These are phyloP conservation scores for Colletotrichum phormii DNA, from an alignment of 2,329 filamentous ascomycete genomes.

Conservation along the genomic window DNA sequence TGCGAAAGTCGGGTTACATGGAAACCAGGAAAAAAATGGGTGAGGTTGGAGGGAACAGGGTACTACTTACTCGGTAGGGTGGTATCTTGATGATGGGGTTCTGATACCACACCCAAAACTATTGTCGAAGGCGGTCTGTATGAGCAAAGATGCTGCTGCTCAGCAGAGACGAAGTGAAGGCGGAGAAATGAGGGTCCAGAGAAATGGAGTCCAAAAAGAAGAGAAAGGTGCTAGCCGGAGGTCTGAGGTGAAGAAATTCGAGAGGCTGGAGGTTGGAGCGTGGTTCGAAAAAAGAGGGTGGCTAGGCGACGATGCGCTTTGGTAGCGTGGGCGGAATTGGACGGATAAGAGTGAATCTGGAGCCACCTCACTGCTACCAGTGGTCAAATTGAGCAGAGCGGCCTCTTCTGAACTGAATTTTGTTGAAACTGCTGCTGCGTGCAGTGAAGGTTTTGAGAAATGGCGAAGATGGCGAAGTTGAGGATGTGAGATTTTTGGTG, in stretches of 20 bases:
- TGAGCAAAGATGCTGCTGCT: slow-evolving; percentile 21
- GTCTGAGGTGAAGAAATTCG: slow-evolving; percentile 27
- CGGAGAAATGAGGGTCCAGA: slow-evolving; percentile 4
- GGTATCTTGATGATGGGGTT: slow-evolving; percentile 29
- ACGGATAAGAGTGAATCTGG: slow-evolving; percentile 8
- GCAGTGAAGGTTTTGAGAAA: background rate
- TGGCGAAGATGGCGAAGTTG: background rate
- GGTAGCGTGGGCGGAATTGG: slow-evolving; percentile 20
- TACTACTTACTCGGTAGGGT: slow-evolving; percentile 28
- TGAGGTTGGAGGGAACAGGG: slow-evolving; percentile 35
- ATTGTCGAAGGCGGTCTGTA: slow-evolving; percentile 33
- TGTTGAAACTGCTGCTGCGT: background rate
- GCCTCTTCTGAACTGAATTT: background rate
- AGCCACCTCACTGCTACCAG: background rate
- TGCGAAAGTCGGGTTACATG: slow-evolving; percentile 10
- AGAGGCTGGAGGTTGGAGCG: slow-evolving; percentile 33
- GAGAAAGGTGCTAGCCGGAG: background rate
- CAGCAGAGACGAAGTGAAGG: slow-evolving; percentile 21
- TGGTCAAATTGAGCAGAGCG: background rate
- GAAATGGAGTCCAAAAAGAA: background rate
- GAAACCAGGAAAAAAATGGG: slow-evolving; percentile 14
- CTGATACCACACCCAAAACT: slow-evolving; percentile 27
- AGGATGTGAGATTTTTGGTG: slow-evolving; percentile 17
- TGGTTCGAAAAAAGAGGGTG: slow-evolving; percentile 32
- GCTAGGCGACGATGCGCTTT: slow-evolving; percentile 33